Base-by-base conservation (phyloP, 2,329 filamentous ascomycete species). In the Ceratocystis variospora region DNA sequence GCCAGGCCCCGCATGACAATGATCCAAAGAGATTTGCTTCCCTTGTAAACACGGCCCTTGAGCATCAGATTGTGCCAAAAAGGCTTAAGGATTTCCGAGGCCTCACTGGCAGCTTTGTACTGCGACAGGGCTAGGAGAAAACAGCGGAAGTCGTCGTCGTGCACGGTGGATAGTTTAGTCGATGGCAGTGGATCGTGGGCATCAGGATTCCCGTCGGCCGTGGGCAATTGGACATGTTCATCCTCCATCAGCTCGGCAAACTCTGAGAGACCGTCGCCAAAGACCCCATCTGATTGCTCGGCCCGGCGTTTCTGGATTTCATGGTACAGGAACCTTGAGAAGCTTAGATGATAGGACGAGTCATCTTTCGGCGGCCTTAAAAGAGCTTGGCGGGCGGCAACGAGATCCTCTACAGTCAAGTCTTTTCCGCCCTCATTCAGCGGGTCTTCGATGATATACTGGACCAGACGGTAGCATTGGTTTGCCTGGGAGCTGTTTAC, bases 401-500 rank as follows among this genome's bases (percentile, higher is more conserved):
- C 75, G 66, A 81, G 75, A 68, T 80, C 79, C 46, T 75, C 74
- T 65, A 74, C 73, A 46, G 71, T 74, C 68, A 77, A 71, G 28
- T 70, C 69, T 41, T 73, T 75, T 17, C 71, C 71, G 7, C 73
- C 72, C 57, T 72, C 70, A 5, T 72, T 71, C 19, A 70, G 70
- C 41, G 75, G 74, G 69, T 80, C 75, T 55, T 73, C 71, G 5
- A 73, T 68, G n/a, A 90, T 77, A 72, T 90, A 83, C 25, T 80
- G 75, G 67, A 89, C 81, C 55, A 90, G 83, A 48, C 80, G 75
- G 10, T 73, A 74, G 66, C 80, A 78, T 66, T 81, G 75, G 19
- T 79, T 75, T 0, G 88, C 87, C 71, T 94, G 87, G 53, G 86
- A 80, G 70, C 83, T 79, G 74, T 89, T 84, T 73, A 90, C 72